Base-by-base conservation (phyloP, 306 rosid genomes). In the Elaeagnus macrophylla region DNA sequence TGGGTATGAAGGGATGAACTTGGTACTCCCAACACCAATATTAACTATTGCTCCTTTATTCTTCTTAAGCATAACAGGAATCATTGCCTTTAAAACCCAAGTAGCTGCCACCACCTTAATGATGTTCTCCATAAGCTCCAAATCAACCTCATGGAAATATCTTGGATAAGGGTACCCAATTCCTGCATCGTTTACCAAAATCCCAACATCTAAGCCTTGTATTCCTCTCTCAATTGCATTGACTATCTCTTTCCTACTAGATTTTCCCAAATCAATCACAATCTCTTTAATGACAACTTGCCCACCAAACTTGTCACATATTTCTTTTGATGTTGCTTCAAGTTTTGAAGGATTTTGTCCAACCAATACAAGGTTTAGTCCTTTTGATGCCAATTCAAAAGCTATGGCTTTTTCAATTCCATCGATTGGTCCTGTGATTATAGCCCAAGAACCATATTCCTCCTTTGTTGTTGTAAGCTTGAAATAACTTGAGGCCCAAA, bases 351-450 rank as follows among this genome's bases (percentile, higher is more conserved):
- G 37, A 59, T 39, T 64, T 49, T 83, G 73, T 38, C 49, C 66
- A 14, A 61, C 48, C 57, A 72, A 56, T 19, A 72, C 36, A 6
- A 72, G 64, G 54, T 66, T 66, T 12, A 66, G 72, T 12, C 95
- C 88, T 57, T 78, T 69, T 0, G 70, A 60, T 14, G 85, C 85
- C 15, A 86, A 32, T 54, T 86, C 78, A 32, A 69, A 54, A 25
- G 94, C 83, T 43, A 89, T 35, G 60, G 77, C 73, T 65, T 79
- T 89, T 7, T 94, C 95, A 4, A 90, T 86, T 6, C 95, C 97
- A 17, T 77, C 90, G 0, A 90, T 78, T 40, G 95, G 66, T 10
- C 94, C 97, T 0, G 95, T 86, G 54, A 90, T 25, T 1, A 86
- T 36, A 1, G 80, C 88, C 95, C 97, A 86, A 0, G 94, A 73